Evolutionary conservation across 495 filamentous ascomycete species (phyloP), one percentile per base, ranked within the genome.

Genomic region (Podospora anserina): DNA sequence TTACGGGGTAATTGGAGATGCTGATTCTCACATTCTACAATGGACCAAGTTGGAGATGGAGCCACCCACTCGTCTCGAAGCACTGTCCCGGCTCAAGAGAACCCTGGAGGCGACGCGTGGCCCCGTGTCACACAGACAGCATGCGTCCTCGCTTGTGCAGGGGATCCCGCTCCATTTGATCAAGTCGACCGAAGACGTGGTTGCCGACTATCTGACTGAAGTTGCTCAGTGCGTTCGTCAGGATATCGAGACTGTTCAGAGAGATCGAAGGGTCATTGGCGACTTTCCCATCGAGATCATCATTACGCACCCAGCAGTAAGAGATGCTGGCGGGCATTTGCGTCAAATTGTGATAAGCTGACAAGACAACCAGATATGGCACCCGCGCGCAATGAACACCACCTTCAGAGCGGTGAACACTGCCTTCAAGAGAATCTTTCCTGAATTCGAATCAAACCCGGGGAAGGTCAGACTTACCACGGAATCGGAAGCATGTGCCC

Each of bases 91-190:
- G 3, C 23, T 58, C n/a, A 58, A 58, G 18, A 58, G 18, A 26
- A 58, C 55, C 55, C 55, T 58, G n/a, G 55, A 58, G 23, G 55
- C 55, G 18, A 58, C 55, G 55, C 55, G 55, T 58, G 55, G 55
- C 18, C 55, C 55, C 2, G 55, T 26, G 3, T 58, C 55, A 5
- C n/a, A 58, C 55, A 58, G 55, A 26, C 4, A 58, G 3, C n/a
- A 58, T 58, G 55, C 55, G 23, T 20, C 55, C 7, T 19, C 55
- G 55, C 55, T 58, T 26, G 55, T 58, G 55, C n/a, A 58, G n/a
- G 55, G 55, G 23, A 58, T 58, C 18, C 55, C 55, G 20, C 55
- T 58, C n/a, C 55, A 58, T 26, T 18, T 58, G 16, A 58, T 58
- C 55, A 58, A 58, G 55, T 20, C 55, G 3, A 58, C 55, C 6